Evolutionary conservation across 139 green algal genomes (phyloP), one percentile per base, ranked within the genome.

Genomic region (Picochlorum sp.): DNA sequence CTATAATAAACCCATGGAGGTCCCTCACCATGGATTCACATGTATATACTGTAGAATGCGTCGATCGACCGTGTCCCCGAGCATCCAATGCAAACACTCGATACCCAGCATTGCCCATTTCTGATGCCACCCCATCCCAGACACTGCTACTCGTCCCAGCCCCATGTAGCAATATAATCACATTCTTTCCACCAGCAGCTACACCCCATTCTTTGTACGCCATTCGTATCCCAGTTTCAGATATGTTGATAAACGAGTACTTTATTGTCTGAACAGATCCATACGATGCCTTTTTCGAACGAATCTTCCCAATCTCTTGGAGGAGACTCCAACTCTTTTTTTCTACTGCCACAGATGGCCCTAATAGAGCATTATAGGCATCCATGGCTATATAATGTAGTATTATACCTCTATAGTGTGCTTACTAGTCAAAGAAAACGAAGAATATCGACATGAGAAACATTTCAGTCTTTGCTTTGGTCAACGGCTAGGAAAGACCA

Each of bases 81-180:
- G 74, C 15, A 65, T 83, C 77, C 1, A 74, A 38, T 3, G 74
- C 69, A 38, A 76, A 38, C 0, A 65, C 56, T 7, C 47, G 50
- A 61, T 69, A 79, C n/a, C 77, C 74, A 6, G 64, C 28, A 16
- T 64, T 24, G 2, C 6, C 24, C n/a, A 81, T 56, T 41, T 65
- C 4, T 10, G 14, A n/a, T 18, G 60, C 75, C 3, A 76, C 18
- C 28, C 38, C 52, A 5, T 32, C 45, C 66, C 74, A 83, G 2
- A 67, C 38, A 7, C 68, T 64, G 0, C 49, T 62, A 2, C 30
- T 37, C 41, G 65, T 62, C 2, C 49, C 74, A 3, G 72, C 4
- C 38, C 73, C 71, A 58, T 80, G 73, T 30, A 80, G 57, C 56
- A 80, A 64, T 47, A 80, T 47, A 9, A 80, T 56, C 14, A 74